Evolutionary conservation across 192 early-diverging fungal genomes (phyloP), one percentile per base, ranked within the genome.

Genomic region (Coemansia sp.): DNA sequence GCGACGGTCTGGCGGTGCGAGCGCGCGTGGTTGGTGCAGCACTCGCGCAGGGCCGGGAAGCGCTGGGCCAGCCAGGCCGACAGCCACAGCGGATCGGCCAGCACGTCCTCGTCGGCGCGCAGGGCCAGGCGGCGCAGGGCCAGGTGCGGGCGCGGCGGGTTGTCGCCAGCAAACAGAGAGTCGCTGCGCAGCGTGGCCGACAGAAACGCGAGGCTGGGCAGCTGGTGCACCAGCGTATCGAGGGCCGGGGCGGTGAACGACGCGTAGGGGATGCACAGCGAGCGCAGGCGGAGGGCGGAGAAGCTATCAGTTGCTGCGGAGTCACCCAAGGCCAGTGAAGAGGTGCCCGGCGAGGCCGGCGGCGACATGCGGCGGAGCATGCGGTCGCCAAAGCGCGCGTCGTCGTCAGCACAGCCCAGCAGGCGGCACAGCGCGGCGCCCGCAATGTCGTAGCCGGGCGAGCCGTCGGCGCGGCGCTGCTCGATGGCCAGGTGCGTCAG

Each of bases 401-500:
- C 68, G 18, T 78, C 76, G 60, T 70, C 76, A 42, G 31, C 67
- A 36, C 55, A 47, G 41, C 73, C 76, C 46, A 84, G 54, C 61
- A 78, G 65, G 13, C 81, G 81, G 34, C 73, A 72, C 70, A 84
- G 64, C 22, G 73, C 71, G 24, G 73, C 52, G 15, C 72, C 73
- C n/a, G 54, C 42, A 9, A 84, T 62, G 41, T 55, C 42, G 70
- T 84, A 78, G 46, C 76, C 81, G 1, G 81, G 81, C 43, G 81
- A 52, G n/a, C 81, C 81, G 63, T 78, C 73, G 1, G 70, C 67
- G 34, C 70, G 69, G 31, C 81, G 76, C 76, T 84, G 81, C 54
- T 78, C 81, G 63, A 84, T 68, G 3, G 76, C 63, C 69, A 84
- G 68, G 59, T 84, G 65, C 13, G 70, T 70, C 67, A 84, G 81